Evolutionary conservation across 108 stramenopile species (phyloP), one percentile per base, ranked within the genome.

Genomic region (Pseudonitzschia pungens): DNA sequence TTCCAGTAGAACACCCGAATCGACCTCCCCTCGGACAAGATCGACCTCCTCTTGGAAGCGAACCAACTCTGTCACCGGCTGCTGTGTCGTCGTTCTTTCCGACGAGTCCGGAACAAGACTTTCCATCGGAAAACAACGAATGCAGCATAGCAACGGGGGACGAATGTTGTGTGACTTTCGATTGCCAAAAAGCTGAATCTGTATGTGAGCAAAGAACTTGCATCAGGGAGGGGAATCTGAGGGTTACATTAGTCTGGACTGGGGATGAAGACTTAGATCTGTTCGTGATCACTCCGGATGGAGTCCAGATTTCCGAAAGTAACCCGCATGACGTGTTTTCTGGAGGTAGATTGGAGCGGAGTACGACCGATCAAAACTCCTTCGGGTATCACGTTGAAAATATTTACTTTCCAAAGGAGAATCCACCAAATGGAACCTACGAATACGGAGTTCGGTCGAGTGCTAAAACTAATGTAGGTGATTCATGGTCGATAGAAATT

Each of bases 161-260:
- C 50, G 69, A 79, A 55, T 79, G 78, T 59, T 79, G 78, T 44
- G 71, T 59, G n/a, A 31, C 42, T 56, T 40, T 52, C 3, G 78
- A 79, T 33, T 79, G 78, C 62, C 6, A 24, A 16, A 65, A 67
- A 16, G 15, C 60, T n/a, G 24, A 42, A 48, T 67, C 69, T 36
- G 12, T 79, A 2, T 79, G 78, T 41, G 69, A 68, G 16, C 78
- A 74, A 45, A 42, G 69, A 28, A 72, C 68, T 27, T 79, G 78
- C 56, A 79, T 79, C 40, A 68, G 53, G 28, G 73, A 69, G 40
- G 78, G 78, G 16, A 74, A 74, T 68, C 78, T 73, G 42, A 63
- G 78, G 28, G 69, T 79, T 41, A 74, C 70, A 22, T 50, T 79
- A 53, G 65, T 51, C 9, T 79, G 78, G 78, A 59, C 60, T 54